Percentiles rank a stretch among this genome's conserved stretches.
These are phyloP conservation scores for Hordeum marinum DNA, from an alignment of 176 grass and related monocot genomes.

Conservation along the genomic window DNA sequence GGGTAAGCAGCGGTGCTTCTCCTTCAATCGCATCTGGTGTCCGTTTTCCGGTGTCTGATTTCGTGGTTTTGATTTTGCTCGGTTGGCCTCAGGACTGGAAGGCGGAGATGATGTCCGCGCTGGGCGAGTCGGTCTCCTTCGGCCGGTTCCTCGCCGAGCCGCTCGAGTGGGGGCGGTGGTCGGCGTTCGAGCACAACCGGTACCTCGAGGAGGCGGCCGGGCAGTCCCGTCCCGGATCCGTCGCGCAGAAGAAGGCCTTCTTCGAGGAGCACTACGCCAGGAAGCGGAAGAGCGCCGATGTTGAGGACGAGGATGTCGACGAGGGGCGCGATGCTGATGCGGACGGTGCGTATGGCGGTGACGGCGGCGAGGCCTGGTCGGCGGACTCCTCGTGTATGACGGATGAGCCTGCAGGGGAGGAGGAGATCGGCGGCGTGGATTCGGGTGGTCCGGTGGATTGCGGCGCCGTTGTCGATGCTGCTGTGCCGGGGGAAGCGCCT, in stretches of 20 bases:
- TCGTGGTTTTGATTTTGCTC: neutral
- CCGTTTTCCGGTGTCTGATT: neutral
- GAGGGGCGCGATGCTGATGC: neutral
- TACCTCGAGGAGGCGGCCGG: conserved; percentile 63
- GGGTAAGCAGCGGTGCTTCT: neutral
- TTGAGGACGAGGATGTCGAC: neutral
- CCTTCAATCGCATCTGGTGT: no score
- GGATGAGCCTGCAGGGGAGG: neutral
- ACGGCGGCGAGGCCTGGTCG: neutral
- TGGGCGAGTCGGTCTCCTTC: conserved; percentile 70
- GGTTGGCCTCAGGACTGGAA: conserved; percentile 12
- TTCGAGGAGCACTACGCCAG: conserved; percentile 72
- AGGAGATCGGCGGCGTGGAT: neutral
- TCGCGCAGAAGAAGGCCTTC: conserved; percentile 74
- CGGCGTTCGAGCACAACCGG: conserved; percentile 59
- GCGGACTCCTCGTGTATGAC: conserved; percentile 32
- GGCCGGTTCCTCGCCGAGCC: conserved; percentile 73
- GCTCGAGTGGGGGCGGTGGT: conserved; percentile 72
- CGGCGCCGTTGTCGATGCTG: neutral
- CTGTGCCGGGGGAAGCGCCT: neutral
- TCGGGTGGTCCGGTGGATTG: neutral
- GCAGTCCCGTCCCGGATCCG: conserved; percentile 56
- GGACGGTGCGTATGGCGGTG: neutral
- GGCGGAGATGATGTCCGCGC: conserved; percentile 53
- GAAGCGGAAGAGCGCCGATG: conserved; percentile 28